These are phyloP conservation scores for Leptographium wingfieldii DNA, from an alignment of 2,329 filamentous ascomycete species.

Conservation along the genomic window DNA sequence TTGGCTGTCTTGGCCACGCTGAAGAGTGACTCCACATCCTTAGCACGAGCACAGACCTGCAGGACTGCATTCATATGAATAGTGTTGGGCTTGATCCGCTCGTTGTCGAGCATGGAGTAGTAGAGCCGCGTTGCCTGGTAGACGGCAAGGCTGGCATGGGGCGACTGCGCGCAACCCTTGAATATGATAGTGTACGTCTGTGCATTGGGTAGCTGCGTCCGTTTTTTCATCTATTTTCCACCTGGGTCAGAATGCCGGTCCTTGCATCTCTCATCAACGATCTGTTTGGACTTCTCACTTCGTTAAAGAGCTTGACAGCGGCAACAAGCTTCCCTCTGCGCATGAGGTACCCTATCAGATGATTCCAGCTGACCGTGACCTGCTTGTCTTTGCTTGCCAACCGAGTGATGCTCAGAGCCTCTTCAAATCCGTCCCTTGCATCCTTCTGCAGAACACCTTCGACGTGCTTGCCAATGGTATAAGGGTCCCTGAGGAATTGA, in stretches of 20 bases:
- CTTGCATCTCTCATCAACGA: not conserved
- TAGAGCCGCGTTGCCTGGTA: conserved; percentile 63
- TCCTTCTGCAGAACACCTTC: conserved; percentile 43
- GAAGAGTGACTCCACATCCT: conserved; percentile 72
- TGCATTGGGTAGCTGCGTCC: conserved; percentile 64
- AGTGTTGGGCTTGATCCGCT: conserved; percentile 55
- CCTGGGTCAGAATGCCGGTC: not conserved
- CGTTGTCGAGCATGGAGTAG: conserved; percentile 54
- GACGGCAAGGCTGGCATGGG: conserved; percentile 46
- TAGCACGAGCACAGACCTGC: conserved; percentile 61
- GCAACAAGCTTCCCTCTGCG: conserved; percentile 43
- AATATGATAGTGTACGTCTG: conserved; percentile 80
- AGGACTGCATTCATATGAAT: conserved; percentile 86
- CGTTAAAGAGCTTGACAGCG: conserved; percentile 78
- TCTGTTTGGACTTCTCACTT: conserved; percentile 37
- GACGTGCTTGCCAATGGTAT: conserved; percentile 59
- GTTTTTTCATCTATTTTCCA: conserved; percentile 74
- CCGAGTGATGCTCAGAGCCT: conserved; percentile 57
- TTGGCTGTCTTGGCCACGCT: conserved; percentile 61
- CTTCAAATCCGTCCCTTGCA: conserved; percentile 45
- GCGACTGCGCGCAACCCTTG: conserved; percentile 53
- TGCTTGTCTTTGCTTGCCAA: conserved; percentile 52
- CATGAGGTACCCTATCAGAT: conserved; percentile 62
- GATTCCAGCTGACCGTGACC: conserved; percentile 76
- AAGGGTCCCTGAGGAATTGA: conserved; percentile 51